phyloP scores from a whole-genome alignment of 129 eudicot species.

The Silybum marianum region DNA sequence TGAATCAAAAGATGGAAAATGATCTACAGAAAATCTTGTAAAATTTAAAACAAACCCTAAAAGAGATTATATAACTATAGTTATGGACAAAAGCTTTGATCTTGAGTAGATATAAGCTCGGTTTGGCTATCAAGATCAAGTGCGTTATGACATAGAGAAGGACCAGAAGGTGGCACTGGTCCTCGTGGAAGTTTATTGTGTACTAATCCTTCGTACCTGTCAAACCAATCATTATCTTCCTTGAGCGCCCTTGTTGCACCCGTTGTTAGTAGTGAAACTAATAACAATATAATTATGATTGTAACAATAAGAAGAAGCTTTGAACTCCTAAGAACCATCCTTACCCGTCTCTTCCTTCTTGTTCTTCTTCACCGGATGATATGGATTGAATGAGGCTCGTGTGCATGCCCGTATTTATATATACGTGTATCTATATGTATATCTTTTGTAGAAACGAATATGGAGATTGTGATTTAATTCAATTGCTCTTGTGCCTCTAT shows the following conservation, averaged over 20 bases:
- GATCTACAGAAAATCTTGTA: neutral
- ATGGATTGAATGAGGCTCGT: neutral
- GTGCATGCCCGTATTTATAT: constrained; percentile 2
- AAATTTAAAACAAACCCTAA: constrained; percentile 9
- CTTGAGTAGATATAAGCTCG: constrained; percentile 21
- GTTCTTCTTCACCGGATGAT: neutral
- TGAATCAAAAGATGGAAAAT: neutral
- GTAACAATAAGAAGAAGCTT: constrained; percentile 3
- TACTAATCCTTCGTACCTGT: constrained; percentile 23
- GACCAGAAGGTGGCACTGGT: constrained; percentile 67
- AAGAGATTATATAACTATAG: neutral
- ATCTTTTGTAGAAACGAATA: constrained; percentile 11
- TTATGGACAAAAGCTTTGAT: constrained; percentile 36
- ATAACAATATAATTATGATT: constrained; percentile 12
- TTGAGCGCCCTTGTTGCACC: constrained; percentile 22
- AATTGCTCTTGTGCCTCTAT: constrained; percentile 9
- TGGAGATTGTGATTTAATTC: constrained; percentile 11
- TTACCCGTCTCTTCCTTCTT: neutral
- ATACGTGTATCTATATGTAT: neutral
- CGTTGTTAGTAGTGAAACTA: constrained; percentile 13
- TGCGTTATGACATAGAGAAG: constrained; percentile 58
- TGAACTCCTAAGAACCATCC: constrained; percentile 25
- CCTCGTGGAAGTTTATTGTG: constrained; percentile 51
- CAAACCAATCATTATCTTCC: constrained; percentile 20
- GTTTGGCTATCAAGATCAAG: constrained; percentile 33